These are phyloP conservation scores for Hypericum androsaemum DNA, from an alignment of 345 rosid genomes.

Conservation along the genomic window DNA sequence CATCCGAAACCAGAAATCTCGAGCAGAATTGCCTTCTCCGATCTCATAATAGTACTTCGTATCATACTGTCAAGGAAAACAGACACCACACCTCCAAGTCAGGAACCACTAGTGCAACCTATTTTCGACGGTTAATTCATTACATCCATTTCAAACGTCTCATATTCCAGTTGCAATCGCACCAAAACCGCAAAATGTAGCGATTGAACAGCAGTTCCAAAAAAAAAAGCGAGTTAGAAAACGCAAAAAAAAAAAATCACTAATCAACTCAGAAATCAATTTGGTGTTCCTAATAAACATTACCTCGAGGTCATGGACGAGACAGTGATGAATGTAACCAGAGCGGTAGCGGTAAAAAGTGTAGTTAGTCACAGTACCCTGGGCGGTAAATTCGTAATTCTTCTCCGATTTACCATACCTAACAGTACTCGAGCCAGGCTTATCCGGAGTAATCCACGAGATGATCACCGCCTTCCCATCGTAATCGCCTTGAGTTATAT, in stretches of 20 bases:
- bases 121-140: too few relatives aligned
- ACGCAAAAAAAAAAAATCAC: too few relatives aligned
- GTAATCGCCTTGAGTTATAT: conserved; percentile 89
- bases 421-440: conserved; percentile 50
- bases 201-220: too few relatives aligned
- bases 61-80: conserved; percentile 44
- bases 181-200: too few relatives aligned
- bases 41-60: conserved; percentile 84
- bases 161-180: too few relatives aligned
- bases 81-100: background rate
- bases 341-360: conserved; percentile 69
- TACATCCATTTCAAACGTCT: too few relatives aligned
- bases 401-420: conserved; percentile 43
- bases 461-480: conserved; percentile 78
- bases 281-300: conserved; percentile 8
- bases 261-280: background rate
- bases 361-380: conserved; percentile 55
- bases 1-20: conserved; percentile 85
- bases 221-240: too few relatives aligned
- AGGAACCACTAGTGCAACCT: background rate
- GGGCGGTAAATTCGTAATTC: conserved; percentile 42
- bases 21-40: conserved; percentile 51
- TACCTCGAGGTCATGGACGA: conserved; percentile 74
- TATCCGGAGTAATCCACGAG: conserved; percentile 80
- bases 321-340: conserved; percentile 82